phyloP scores from a whole-genome alignment of 106 monocot species.

The Platanthera zijinensis region DNA sequence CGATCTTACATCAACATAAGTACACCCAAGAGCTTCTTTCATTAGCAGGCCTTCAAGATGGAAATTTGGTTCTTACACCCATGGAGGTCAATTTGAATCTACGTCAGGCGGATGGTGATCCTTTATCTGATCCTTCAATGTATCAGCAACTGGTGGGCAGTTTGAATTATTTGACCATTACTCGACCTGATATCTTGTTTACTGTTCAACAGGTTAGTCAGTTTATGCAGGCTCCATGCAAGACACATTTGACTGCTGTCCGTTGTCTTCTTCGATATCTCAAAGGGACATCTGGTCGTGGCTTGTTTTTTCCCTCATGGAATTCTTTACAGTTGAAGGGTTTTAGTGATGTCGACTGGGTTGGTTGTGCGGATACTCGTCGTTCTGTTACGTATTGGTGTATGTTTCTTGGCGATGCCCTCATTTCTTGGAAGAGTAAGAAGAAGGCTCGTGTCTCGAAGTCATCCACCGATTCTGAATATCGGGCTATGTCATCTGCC shows the following conservation, averaged over 20 bases:
- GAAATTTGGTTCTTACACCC: no score
- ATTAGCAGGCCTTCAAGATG: no score
- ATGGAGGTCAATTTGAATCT: no score
- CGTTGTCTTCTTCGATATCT: not conserved
- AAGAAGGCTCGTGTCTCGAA: not conserved
- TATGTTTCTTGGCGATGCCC: not conserved
- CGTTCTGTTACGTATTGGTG: not conserved
- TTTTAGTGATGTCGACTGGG: constrained; percentile 8
- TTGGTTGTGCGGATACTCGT: not conserved
- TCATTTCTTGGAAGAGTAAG: not conserved
- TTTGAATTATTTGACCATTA: not conserved
- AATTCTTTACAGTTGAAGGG: not conserved
- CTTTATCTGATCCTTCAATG: not conserved
- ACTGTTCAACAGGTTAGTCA: constrained; percentile 2
- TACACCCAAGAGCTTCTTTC: no score
- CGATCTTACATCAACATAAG: no score
- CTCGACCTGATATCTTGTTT: not conserved
- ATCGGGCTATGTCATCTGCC: not conserved
- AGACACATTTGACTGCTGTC: not conserved
- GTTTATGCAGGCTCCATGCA: not conserved
- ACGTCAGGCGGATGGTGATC: not conserved
- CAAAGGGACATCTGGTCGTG: constrained; percentile 1
- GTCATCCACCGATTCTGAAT: not conserved
- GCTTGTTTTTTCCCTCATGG: constrained; percentile 2
- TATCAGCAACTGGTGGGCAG: not conserved